These are phyloP conservation scores for Diaporthe batatas DNA, from an alignment of 2,329 filamentous ascomycete genomes.

Conservation along the genomic window DNA sequence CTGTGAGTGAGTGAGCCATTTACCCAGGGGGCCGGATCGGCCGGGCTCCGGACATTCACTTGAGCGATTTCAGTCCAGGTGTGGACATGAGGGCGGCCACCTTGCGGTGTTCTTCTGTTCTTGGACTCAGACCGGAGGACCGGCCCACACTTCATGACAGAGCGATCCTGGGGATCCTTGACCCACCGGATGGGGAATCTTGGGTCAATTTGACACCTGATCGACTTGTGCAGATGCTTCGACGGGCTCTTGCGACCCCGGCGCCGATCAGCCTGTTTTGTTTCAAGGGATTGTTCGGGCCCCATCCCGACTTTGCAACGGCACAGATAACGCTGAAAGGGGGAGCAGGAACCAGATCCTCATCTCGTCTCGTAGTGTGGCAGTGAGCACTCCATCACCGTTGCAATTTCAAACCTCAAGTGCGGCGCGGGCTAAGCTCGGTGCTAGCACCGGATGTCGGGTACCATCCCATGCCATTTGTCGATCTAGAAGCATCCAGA, in stretches of 20 bases:
- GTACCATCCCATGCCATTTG: background rate
- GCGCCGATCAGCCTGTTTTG: conserved; percentile 13
- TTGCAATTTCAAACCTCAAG: background rate
- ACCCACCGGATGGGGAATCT: conserved; percentile 14
- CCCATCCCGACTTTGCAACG: background rate
- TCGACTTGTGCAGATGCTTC: conserved; percentile 11
- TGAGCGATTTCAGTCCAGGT: background rate
- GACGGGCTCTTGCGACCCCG: background rate
- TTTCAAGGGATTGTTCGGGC: background rate
- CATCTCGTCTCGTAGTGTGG: no score
- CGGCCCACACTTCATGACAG: background rate
- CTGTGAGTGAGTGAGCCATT: background rate
- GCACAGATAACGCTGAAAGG: background rate
- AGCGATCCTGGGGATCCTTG: conserved; percentile 15
- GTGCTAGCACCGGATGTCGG: conserved; percentile 6
- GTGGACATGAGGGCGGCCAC: background rate
- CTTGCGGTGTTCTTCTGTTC: background rate
- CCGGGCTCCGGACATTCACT: background rate
- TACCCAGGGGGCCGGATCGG: background rate
- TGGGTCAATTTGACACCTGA: conserved; percentile 27
- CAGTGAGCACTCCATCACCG: no score
- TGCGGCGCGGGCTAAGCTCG: background rate
- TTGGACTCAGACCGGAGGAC: background rate
- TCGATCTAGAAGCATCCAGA: conserved; percentile 7
- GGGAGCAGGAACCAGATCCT: no score